Base-by-base conservation (phyloP, 768 basidiomycete species). In the Hemileccinum rubropunctum region DNA sequence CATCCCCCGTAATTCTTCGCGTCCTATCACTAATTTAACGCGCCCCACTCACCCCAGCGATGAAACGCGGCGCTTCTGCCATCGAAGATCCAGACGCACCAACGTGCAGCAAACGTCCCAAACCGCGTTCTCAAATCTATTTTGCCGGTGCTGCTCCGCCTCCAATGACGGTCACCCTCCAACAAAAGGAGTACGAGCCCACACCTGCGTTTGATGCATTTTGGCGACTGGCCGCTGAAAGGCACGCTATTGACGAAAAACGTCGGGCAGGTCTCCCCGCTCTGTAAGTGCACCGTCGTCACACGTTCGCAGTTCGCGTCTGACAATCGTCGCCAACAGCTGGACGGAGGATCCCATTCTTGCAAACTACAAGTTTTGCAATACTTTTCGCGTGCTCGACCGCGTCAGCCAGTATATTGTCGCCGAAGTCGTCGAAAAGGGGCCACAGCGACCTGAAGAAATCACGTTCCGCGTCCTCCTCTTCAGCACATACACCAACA, bases 361-460 rank as follows among this genome's bases (percentile, higher is more conserved):
- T 17, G 71, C 63, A 2, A 59, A 70, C 12, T 76, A 81, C 56
- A 75, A 73, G 27, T 90, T 89, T 62, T 88, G 86, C 68, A 88
- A 89, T 58, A 79, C 84, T 0, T 91, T 77, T 60, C 85, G 89
- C 32, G 80, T 89, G 8, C 74, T 83, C 38, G 89, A 91, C 70
- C 81, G 80, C 32, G 76, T 76, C 15, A 80, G 78, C 27, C 89
- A 91, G 58, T 91, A 76, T 54, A 71, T 91, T 49, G 74, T 91
- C 28, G 59, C 65, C 6, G 76, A 88, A 48, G 86, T 91, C 52
- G 82, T 91, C 53, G 76, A 83, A 56, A 79, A 80, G 58, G 88
- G 88, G 34, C 71, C 80, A 3, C 82, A 83, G 57, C 67, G 73
- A 27, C 75, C 77, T 18, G 66, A 68, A 13, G 89, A 91, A 64